These are phyloP conservation scores for Penicillium sp. DNA, from an alignment of 2,329 filamentous ascomycete genomes.

Conservation along the genomic window DNA sequence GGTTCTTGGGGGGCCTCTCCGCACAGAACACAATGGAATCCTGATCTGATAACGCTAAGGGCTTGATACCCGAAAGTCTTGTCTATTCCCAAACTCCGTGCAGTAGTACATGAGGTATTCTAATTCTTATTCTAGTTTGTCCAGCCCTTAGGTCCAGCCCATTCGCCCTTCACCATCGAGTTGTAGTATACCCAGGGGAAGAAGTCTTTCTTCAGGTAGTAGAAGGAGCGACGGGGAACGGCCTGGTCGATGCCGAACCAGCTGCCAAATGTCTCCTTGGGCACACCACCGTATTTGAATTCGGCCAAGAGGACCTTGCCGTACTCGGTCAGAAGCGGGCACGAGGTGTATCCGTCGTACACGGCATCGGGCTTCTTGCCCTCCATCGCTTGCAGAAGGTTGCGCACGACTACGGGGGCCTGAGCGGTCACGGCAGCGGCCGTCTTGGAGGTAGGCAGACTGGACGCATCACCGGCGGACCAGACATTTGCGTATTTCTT, in stretches of 20 bases:
- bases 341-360: slow-evolving; percentile 59
- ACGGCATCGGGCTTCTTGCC: slow-evolving; percentile 45
- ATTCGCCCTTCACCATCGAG: slow-evolving; percentile 60
- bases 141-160: slow-evolving; percentile 61
- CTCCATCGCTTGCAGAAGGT: slow-evolving; percentile 47
- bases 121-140: slow-evolving; percentile 11
- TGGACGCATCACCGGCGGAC: slow-evolving; percentile 60
- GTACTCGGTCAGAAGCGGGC: slow-evolving; percentile 56
- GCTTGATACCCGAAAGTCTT: background rate
- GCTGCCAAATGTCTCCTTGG: slow-evolving; percentile 61
- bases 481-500: slow-evolving; percentile 57
- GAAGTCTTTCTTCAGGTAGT: slow-evolving; percentile 64
- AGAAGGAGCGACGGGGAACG: slow-evolving; percentile 57
- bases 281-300: slow-evolving; percentile 63
- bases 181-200: slow-evolving; percentile 66
- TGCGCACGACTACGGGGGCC: slow-evolving; percentile 52
- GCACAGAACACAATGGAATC: background rate
- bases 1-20: background rate
- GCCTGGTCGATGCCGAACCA: slow-evolving; percentile 58
- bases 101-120: background rate
- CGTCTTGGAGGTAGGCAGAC: slow-evolving; percentile 58
- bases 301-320: slow-evolving; percentile 64
- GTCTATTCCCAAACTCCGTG: slow-evolving; percentile 2
- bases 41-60: background rate
- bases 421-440: slow-evolving; percentile 54